Evolutionary conservation across 2,329 filamentous ascomycete species (phyloP).

Genomic region (Lomentospora prolificans): DNA sequence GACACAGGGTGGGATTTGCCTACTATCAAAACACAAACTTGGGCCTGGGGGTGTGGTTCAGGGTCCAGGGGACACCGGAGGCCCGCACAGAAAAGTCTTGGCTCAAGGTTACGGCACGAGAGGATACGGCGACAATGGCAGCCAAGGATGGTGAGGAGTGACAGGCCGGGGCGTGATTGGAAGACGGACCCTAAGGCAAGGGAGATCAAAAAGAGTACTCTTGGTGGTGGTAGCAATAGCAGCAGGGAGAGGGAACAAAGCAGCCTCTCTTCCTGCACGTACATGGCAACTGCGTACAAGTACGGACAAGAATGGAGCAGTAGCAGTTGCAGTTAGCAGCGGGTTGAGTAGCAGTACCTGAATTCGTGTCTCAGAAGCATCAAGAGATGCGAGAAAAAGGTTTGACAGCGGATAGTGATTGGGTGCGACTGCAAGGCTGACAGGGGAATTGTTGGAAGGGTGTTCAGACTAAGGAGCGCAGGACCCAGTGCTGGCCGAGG

Average conservation of each 20-base stretch:
- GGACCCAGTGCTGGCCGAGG: slow-evolving; percentile 19
- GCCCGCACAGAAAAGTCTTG: not conserved
- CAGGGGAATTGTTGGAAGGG: slow-evolving; percentile 14
- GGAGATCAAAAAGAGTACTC: no score
- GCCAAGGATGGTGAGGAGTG: not conserved
- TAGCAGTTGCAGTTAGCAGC: not conserved
- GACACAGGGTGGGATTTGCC: not conserved
- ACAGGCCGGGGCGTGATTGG: not conserved
- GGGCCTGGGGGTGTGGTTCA: not conserved
- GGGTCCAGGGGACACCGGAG: not conserved
- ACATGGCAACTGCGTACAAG: no score
- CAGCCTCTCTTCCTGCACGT: no score
- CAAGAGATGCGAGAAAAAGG: not conserved
- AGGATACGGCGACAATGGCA: not conserved
- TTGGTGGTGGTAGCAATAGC: no score
- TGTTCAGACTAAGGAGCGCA: not conserved
- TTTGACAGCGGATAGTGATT: slow-evolving; percentile 17
- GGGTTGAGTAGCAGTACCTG: not conserved
- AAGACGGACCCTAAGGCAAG: not conserved
- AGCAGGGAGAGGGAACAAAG: no score
- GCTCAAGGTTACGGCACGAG: not conserved
- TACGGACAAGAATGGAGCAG: no score
- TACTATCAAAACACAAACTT: not conserved
- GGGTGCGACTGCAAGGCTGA: slow-evolving; percentile 23
- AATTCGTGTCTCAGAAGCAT: slow-evolving; percentile 18